Percentiles rank a stretch among this genome's conserved stretches.
Evolutionary conservation across 179 eudicot genomes (phyloP).

Genomic region (Pouteria campechiana): DNA sequence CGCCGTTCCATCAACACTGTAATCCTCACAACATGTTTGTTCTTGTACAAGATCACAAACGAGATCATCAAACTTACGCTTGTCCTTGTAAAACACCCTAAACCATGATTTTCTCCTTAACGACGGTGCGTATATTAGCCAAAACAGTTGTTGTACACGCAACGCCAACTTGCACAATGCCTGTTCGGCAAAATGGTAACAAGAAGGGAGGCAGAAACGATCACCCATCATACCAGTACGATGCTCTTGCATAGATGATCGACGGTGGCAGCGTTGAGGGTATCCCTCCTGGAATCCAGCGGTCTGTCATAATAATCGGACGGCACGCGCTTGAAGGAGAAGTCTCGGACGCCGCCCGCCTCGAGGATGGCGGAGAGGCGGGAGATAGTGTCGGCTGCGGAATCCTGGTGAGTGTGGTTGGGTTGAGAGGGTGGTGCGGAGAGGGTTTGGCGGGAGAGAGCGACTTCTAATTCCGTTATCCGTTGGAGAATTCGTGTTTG

Average conservation of each 20-base stretch:
- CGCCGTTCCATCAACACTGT: no score
- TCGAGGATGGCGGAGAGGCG: slow-evolving; percentile 64
- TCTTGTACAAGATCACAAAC: no score
- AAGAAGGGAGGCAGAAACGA: no score
- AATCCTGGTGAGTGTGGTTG: no score
- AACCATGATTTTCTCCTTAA: no score
- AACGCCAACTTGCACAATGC: no score
- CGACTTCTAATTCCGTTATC: slow-evolving; percentile 36
- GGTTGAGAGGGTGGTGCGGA: slow-evolving; percentile 24
- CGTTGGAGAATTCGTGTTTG: slow-evolving; percentile 41
- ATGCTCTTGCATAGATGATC: slow-evolving; percentile 95
- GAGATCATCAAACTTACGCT: no score
- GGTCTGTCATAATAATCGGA: slow-evolving; percentile 65
- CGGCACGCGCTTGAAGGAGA: slow-evolving; percentile 54
- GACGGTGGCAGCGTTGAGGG: slow-evolving; percentile 62
- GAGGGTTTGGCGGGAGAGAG: slow-evolving; percentile 13
- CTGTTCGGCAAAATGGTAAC: no score
- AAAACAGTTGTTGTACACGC: no score
- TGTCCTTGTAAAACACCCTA: no score
- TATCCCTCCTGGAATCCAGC: slow-evolving; percentile 53
- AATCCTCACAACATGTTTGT: no score
- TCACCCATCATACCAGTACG: slow-evolving; percentile 89
- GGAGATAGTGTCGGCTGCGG: slow-evolving; percentile 30
- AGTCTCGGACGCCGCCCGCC: slow-evolving; percentile 38
- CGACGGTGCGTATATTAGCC: no score